Base-by-base conservation (phyloP, 225 moss, liverwort and hornwort species). In the Pseudisothecium myosuroides region DNA sequence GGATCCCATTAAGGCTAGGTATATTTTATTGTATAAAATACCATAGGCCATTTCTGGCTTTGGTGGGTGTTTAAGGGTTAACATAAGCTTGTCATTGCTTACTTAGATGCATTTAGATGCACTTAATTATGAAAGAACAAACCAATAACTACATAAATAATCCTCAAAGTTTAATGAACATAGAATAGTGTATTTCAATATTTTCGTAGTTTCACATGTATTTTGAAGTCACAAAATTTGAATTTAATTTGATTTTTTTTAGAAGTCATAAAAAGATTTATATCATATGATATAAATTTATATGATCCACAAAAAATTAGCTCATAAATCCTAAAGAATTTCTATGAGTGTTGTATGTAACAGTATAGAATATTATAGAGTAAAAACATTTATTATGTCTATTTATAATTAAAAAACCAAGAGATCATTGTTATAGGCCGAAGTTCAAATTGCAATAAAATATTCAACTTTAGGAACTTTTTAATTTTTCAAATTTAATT, bases 361-460 rank as follows among this genome's bases (percentile, higher is more conserved):
- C 5, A 8, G 2, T 43, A 72, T 72, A 27, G 9, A 72, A 43
- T 72, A 27, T 72, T 2, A 9, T 26, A 1, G 26, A 41, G 1
- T 41, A 71, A 41, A 68, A 41, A 15, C 1, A 41, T 26, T 26
- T 71, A 26, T 3, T 0, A 0, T 39, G 8, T n/a, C 39, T 71
- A 69, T 24, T 2, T 39, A 71, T 26, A 26, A 71, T 71, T 71
- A 5, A 7, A 39, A 26, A 71, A 14, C 14, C 5, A 71, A 26
- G 5, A 41, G 5, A 43, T 27, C 9, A 1, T 0, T 0, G 1
- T 41, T 71, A 9, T 16, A 41, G 15, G 71, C 5, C 1, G 1
- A 41, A 41, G 9, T 27, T 71, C 41, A 71, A 71, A 71, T 41
- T 71, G 27, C 8, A 71, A 23, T 5, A 71, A 71, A 52, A 9